A percentile compares a stretch with the other conserved stretches of the same genome.
phyloP scores from a whole-genome alignment of 345 rosid genomes.

The Citrus hindsii region DNA sequence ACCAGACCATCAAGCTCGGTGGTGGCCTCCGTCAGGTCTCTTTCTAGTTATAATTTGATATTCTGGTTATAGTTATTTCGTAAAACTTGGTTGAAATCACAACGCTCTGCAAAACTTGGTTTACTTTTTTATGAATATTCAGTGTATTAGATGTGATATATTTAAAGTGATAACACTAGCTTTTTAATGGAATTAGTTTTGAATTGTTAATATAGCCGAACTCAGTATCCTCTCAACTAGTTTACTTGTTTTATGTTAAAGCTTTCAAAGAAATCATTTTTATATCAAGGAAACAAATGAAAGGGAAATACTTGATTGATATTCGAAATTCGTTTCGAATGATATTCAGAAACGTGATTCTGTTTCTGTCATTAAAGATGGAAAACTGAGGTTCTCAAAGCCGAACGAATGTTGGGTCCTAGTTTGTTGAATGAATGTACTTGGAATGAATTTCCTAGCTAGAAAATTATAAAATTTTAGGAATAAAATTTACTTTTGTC shows the following conservation, averaged over 20 bases:
- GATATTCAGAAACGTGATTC: background rate
- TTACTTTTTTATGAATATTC: background rate
- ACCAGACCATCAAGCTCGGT: constrained; percentile 81
- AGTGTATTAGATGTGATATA: too few relatives aligned
- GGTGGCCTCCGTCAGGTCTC: constrained; percentile 82
- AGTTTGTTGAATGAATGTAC: background rate
- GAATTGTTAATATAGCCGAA: background rate
- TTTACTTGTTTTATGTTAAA: too few relatives aligned
- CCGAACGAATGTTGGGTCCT: constrained; percentile 28
- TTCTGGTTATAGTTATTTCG: background rate
- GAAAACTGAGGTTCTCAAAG: constrained; percentile 65
- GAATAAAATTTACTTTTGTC: background rate
- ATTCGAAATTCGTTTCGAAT: constrained; percentile 12
- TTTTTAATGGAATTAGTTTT: background rate
- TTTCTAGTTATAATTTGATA: background rate
- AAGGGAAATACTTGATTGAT: background rate
- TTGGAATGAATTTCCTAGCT: background rate
- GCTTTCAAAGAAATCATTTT: background rate
- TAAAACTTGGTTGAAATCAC: background rate
- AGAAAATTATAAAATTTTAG: background rate
- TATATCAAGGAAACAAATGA: background rate
- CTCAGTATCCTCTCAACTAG: background rate
- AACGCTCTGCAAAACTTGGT: background rate
- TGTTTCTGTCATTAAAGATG: constrained; percentile 65
- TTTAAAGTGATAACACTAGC: background rate